A percentile compares a stretch with the other conserved stretches of the same genome.
Evolutionary conservation across 495 filamentous ascomycete species (phyloP).

Genomic region (Aspergillus sclerotiicarbonarius): DNA sequence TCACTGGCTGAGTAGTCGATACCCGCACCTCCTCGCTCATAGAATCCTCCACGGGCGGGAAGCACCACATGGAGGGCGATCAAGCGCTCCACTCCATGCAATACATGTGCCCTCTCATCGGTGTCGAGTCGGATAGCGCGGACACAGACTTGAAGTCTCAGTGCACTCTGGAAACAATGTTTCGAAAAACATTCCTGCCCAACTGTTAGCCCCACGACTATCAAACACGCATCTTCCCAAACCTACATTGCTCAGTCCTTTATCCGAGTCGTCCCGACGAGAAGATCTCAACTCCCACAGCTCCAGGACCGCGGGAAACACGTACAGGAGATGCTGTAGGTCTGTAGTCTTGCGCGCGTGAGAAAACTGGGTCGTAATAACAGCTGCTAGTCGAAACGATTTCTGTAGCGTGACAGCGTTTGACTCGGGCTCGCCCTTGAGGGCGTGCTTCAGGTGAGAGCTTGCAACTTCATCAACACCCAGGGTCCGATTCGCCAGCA

Average conservation of each 20-base stretch:
- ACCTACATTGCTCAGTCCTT: slow-evolving; percentile 43
- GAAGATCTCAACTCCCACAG: slow-evolving; percentile 48
- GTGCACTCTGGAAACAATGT: slow-evolving; percentile 37
- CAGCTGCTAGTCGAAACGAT: slow-evolving; percentile 35
- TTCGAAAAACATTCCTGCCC: slow-evolving; percentile 37
- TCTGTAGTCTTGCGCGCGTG: slow-evolving; percentile 37
- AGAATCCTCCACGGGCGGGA: slow-evolving; percentile 59
- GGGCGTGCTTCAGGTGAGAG: slow-evolving; percentile 52
- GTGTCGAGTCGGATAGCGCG: slow-evolving; percentile 35
- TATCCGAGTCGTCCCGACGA: slow-evolving; percentile 36
- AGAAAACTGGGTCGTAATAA: slow-evolving; percentile 34
- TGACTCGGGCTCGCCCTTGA: slow-evolving; percentile 47
- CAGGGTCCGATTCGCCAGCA: slow-evolving; percentile 26
- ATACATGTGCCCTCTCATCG: slow-evolving; percentile 37
- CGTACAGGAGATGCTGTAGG: slow-evolving; percentile 41
- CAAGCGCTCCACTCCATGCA: slow-evolving; percentile 56
- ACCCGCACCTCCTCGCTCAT: slow-evolving; percentile 41
- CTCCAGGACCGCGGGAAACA: slow-evolving; percentile 37
- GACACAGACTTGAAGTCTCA: slow-evolving; percentile 38
- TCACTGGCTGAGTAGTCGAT: slow-evolving; percentile 46
- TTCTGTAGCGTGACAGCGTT: slow-evolving; percentile 47
- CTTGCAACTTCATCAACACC: slow-evolving; percentile 38
- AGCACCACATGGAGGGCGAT: slow-evolving; percentile 68
- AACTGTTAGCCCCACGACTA: slow-evolving; percentile 4
- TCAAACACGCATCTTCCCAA: neutral